Conservation (phyloP, 768 basidiomycete genomes). For the Podaxis sp. region DNA sequence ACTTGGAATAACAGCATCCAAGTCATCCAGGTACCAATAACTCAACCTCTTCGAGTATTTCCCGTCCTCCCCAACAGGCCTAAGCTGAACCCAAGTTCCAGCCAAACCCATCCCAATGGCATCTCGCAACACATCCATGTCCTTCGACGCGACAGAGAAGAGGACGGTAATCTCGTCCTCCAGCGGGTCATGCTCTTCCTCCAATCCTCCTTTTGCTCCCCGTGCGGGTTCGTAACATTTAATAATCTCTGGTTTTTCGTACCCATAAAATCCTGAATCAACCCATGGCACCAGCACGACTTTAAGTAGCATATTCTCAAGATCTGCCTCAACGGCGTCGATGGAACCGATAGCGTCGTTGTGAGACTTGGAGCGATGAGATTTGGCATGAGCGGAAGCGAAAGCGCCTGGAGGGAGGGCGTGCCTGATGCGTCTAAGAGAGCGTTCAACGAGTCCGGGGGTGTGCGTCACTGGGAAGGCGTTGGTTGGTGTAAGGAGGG, state of each 20-base stretch:
- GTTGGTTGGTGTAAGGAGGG: background rate
- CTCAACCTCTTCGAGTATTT: background rate
- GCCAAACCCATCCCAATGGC: slow-evolving; percentile 10
- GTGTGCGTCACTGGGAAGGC: slow-evolving; percentile 7
- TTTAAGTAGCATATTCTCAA: background rate
- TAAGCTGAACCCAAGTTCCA: slow-evolving; percentile 11
- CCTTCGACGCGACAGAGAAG: background rate
- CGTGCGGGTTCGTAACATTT: no score
- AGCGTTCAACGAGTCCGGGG: background rate
- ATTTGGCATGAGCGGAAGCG: background rate
- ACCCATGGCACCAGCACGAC: slow-evolving; percentile 3
- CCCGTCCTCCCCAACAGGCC: background rate
- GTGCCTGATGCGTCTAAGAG: slow-evolving; percentile 5
- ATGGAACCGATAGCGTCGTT: background rate
- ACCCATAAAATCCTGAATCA: background rate
- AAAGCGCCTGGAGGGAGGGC: slow-evolving; percentile 5
- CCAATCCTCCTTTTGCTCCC: background rate
- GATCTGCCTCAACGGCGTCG: background rate
- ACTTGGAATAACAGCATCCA: slow-evolving; percentile 8
- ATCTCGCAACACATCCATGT: background rate
- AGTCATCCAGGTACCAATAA: slow-evolving; percentile 6
- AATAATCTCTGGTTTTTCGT: background rate
- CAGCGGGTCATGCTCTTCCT: slow-evolving; percentile 9
- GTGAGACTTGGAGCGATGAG: background rate
- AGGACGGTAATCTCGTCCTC: slow-evolving; percentile 10